Base-by-base conservation (phyloP, 129 eudicot species). In the sunflower (Helianthus annuus) region DNA sequence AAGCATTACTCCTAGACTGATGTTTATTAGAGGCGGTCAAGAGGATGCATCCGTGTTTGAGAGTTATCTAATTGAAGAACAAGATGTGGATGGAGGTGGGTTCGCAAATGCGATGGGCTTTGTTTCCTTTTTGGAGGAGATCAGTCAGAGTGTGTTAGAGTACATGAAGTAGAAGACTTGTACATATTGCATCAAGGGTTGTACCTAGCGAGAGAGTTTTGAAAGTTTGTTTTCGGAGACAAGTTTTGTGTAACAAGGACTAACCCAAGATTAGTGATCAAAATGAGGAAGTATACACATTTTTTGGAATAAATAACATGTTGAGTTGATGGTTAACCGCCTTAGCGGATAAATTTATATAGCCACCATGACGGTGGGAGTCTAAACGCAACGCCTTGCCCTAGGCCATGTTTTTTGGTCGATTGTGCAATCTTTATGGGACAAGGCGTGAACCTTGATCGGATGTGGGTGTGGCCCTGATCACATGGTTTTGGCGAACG, bases 51-150 rank as follows among this genome's bases (percentile, higher is more conserved):
- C 96, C 5, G 24, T 73, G 24, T 94, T 94, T 59, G 99, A 94
- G 80, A 90, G 78, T 75, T 84, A 84, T 78, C 93, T 94, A 24
- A 90, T 94, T 16, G 99, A 94, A 82, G 99, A 94, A 61, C 99
- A 90, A 64, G 96, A 94, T 70, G 97, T 95, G 5, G 88, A 79
- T 64, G 97, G 99, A 46, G 83, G 82, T 22, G 94, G 99, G 61
- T 90, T 88, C 76, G 80, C 96, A 3, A 91, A 91, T 40, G 86
- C 79, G 62, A 90, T 84, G 94, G 99, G 99, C 13, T 88, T 95
- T 48, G 88, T 95, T 79, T 95, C 99, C 16, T 95, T 95, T 80
- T 89, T 95, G 1, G 99, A 95, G 70, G 99, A 95, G 44, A 83
- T 91, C 73, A 86, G 71, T 40, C 95, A 78, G 6, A 81, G 92